Base-by-base conservation (phyloP, 495 filamentous ascomycete species). In the Copromyces sp. region DNA sequence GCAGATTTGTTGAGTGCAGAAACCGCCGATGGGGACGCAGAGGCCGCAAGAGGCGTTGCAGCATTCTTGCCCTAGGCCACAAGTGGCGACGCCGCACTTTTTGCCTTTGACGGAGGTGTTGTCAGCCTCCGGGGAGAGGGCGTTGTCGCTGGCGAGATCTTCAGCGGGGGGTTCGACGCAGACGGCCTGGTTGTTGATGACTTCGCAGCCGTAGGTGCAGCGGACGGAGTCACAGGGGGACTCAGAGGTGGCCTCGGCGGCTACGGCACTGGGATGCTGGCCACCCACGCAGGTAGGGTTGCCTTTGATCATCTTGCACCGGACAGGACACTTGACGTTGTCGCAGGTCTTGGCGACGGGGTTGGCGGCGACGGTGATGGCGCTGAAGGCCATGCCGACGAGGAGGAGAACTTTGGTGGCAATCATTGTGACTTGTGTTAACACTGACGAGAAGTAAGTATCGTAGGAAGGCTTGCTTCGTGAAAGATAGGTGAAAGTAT, bases 41-140 rank as follows among this genome's bases (percentile, higher is more conserved):
- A 76, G 41, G 24, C 75, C 73, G 29, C 75, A 76, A 45, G 70
- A 70, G 12, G 39, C 9, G 59, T 76, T 76, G 70, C 75, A 74
- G 39, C 70, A 76, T 2, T 20, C 38, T 16, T 39, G 4, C 3
- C 72, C 72, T 4, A 29, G 1, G 12, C 44, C 20, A 44, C 72
- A 73, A 14, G 70, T n/a, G 17, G n/a, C 14, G 8, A 38, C 8
- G 39, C 72, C 72, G 45, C 72, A 73, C 45, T 73, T 24, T 14
- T 70, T 20, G n/a, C 69, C 41, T 17, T 20, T 20, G 17, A 68
- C 59, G 24, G 70, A 68, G 11, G 53, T 35, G 3, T 29, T 53
- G 20, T 6, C 20, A 12, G 44, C n/a, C n/a, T 24, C 44, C n/a
- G n/a, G 9, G 44, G n/a, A 47, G 44, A 47, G n/a, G 9, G 17